Evolutionary conservation across 441 rosid genomes (phyloP).

Genomic region (Gossypium aridum): DNA sequence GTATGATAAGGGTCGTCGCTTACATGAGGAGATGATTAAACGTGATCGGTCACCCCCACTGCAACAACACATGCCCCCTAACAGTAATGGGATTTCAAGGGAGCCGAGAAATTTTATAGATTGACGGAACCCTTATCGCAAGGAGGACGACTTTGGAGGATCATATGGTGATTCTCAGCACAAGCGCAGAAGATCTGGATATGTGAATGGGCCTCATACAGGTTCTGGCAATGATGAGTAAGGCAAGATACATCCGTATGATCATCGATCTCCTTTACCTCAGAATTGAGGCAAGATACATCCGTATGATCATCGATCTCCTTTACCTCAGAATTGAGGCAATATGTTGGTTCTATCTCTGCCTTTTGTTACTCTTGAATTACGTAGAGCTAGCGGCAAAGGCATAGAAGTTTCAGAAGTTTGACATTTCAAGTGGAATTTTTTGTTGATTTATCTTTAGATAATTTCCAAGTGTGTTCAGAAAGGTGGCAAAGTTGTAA

Average conservation of each 20-base stretch:
- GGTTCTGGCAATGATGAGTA: conserved; percentile 21
- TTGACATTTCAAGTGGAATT: not conserved
- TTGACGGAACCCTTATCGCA: not conserved
- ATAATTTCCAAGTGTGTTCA: too few species aligned
- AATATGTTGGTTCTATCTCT: not conserved
- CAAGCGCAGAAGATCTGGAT: not conserved
- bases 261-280: too few species aligned
- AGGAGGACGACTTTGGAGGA: not conserved
- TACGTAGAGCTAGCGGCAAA: too few species aligned
- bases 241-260: too few species aligned
- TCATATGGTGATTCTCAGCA: not conserved
- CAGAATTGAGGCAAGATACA: conserved; percentile 32
- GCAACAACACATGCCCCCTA: not conserved
- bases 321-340: not conserved
- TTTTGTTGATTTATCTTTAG: not conserved
- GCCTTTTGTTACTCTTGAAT: not conserved
- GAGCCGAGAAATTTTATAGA: not conserved
- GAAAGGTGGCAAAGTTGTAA: too few species aligned
- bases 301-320: not conserved
- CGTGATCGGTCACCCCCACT: conserved; percentile 23
- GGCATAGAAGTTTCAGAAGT: not conserved
- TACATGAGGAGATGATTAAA: conserved; percentile 70
- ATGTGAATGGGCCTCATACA: not conserved
- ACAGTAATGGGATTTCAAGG: not conserved
- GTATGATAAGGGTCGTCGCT: conserved; percentile 41